Evolutionary conservation across 1,284 basidiomycete species (phyloP), one percentile per base, ranked within the genome.

Genomic region (Ustilago vetiveriae): DNA sequence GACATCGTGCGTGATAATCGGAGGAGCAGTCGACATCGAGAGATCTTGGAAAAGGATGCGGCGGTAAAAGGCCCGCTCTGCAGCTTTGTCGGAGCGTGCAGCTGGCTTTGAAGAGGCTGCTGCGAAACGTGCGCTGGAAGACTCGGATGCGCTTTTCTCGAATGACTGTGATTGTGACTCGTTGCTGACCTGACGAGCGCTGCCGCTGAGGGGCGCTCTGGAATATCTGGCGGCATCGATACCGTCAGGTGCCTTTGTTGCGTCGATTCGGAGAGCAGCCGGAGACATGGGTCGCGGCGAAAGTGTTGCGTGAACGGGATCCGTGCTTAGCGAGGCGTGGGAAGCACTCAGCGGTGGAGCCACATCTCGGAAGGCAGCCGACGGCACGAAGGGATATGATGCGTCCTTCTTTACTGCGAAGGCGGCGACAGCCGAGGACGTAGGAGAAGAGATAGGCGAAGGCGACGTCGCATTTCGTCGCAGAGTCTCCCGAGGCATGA

Each of bases 31-130:
- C 21, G 44, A 36, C 3, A 47, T 11, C 3, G 62, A 8, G 6
- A 71, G 57, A 37, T 71, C 39, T 27, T 65, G 62, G 26, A 71
- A 71, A 29, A 71, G 57, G 21, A 71, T 57, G 26, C 68, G 68
- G 21, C 68, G 62, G 41, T 66, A 71, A 44, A 71, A 66, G 3
- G 56, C 60, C 3, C 51, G 51, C 37, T 70, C 67, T 10, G 51
- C 37, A 11, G 43, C 39, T 16, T 37, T 48, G 38, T 58, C 66
- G 9, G 26, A 26, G 16, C 42, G 45, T 17, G 44, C 36, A 6
- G 41, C 5, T 8, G 37, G 17, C 3, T 33, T 32, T 27, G 46
- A 40, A 14, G 46, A 5, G 3, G 24, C 14, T 9, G 46, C 21
- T 19, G 47, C 17, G n/a, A 45, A 21, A 33, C 36, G 27, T 36